These are phyloP conservation scores for Choanephora cucurbitarum DNA, from an alignment of 371 early-diverging fungal species.

Conservation along the genomic window DNA sequence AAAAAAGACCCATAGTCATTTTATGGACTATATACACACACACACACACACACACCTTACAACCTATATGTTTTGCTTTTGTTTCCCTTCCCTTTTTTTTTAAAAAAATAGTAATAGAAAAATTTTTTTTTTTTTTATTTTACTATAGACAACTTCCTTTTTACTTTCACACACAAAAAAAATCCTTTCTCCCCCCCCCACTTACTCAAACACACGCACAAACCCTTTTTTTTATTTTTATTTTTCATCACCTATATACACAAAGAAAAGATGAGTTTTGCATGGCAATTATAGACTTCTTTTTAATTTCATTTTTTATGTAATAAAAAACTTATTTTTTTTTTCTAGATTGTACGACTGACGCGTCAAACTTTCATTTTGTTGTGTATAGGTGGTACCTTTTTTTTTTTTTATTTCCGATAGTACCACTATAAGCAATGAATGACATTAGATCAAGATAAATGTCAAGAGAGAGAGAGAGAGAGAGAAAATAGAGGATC, in stretches of 20 bases:
- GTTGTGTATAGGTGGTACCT: neutral
- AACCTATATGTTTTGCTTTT: conserved; percentile 2
- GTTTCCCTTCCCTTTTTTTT: neutral
- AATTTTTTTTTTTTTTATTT: conserved; percentile 11
- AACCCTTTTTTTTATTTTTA: too few species aligned
- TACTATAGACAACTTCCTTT: neutral
- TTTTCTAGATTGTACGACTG: neutral
- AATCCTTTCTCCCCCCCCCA: too few species aligned
- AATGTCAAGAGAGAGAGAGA: too few species aligned
- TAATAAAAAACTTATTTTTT: neutral
- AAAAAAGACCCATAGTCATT: neutral
- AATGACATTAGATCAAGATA: too few species aligned
- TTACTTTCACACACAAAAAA: conserved; percentile 11
- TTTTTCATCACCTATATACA: too few species aligned
- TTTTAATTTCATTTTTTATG: neutral
- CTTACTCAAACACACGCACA: neutral
- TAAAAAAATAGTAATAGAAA: too few species aligned
- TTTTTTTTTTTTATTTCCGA: neutral
- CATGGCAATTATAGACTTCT: neutral
- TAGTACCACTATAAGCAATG: neutral
- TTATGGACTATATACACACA: neutral
- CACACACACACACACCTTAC: too few species aligned
- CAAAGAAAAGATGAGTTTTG: neutral
- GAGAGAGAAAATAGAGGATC: too few species aligned
- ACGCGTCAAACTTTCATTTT: neutral